phyloP scores from a whole-genome alignment of 768 basidiomycete genomes.

The Calocera viscosa region DNA sequence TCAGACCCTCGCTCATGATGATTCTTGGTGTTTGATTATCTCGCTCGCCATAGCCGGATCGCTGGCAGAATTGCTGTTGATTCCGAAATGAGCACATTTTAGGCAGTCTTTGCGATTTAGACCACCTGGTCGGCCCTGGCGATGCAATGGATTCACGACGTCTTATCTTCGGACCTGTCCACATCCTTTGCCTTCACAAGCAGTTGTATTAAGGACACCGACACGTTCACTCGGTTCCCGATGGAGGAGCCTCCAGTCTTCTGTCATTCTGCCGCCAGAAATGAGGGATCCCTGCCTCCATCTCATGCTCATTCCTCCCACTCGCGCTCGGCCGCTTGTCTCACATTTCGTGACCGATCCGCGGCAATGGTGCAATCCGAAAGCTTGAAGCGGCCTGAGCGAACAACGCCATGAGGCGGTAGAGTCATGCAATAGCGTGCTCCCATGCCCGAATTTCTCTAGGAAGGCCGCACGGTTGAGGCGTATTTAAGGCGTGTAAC shows the following conservation, averaged over 20 bases:
- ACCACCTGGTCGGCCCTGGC: conserved; percentile 5
- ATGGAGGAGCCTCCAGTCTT: neutral
- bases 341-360: conserved; percentile 4
- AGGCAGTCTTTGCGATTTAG: conserved; percentile 8
- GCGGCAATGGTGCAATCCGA: conserved; percentile 7
- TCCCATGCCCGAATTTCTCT: neutral
- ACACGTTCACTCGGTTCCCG: neutral
- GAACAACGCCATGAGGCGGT: conserved; percentile 7
- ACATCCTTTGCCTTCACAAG: neutral
- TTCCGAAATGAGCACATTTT: neutral
- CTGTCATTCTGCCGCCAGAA: conserved; percentile 3
- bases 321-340: neutral
- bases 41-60: neutral
- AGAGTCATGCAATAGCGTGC: neutral
- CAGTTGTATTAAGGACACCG: neutral
- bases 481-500: conserved; percentile 1
- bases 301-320: conserved; percentile 26
- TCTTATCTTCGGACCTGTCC: neutral
- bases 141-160: neutral
- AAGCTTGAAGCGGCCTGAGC: neutral
- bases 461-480: neutral
- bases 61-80: neutral
- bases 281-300: conserved; percentile 25
- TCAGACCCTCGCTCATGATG: neutral
- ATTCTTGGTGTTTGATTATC: conserved; percentile 5